A percentile compares a stretch with the other conserved stretches of the same genome.
phyloP scores from a whole-genome alignment of 768 basidiomycete species.

The Pisolithus orientalis region DNA sequence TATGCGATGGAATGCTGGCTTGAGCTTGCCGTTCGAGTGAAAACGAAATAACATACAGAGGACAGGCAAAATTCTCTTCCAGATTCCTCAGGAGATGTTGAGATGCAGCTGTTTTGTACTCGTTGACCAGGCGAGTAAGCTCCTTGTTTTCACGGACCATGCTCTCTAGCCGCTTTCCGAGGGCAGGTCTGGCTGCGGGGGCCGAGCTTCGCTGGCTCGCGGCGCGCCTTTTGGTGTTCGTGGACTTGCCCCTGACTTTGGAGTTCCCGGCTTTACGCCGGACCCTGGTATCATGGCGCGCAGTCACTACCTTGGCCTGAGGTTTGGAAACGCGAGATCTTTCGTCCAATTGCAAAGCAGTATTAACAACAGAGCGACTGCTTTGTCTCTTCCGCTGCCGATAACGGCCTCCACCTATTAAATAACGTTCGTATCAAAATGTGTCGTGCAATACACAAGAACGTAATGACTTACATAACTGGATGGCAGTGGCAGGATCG shows the following conservation, averaged over 20 bases:
- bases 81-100: slow-evolving; percentile 43
- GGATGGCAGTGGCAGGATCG: not conserved
- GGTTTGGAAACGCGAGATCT: not conserved
- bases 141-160: slow-evolving; percentile 39
- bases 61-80: slow-evolving; percentile 60
- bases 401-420: not conserved
- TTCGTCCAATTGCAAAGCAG: not conserved
- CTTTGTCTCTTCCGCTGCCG: not conserved
- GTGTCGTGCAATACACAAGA: not conserved
- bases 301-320: not conserved
- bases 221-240: not conserved
- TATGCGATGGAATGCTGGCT: slow-evolving; percentile 20
- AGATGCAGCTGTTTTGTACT: slow-evolving; percentile 28
- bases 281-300: too few relatives aligned
- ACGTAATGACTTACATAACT: not conserved
- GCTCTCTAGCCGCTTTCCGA: slow-evolving; percentile 34
- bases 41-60: slow-evolving; percentile 40
- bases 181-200: slow-evolving; percentile 26
- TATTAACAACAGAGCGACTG: not conserved
- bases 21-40: slow-evolving; percentile 2
- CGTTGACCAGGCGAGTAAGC: slow-evolving; percentile 33
- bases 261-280: not conserved
- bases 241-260: not conserved
- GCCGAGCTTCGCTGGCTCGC: slow-evolving; percentile 31
- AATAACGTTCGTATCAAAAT: not conserved